Conservation (phyloP, 495 filamentous ascomycete genomes). For the Cenococcum geophilum region DNA sequence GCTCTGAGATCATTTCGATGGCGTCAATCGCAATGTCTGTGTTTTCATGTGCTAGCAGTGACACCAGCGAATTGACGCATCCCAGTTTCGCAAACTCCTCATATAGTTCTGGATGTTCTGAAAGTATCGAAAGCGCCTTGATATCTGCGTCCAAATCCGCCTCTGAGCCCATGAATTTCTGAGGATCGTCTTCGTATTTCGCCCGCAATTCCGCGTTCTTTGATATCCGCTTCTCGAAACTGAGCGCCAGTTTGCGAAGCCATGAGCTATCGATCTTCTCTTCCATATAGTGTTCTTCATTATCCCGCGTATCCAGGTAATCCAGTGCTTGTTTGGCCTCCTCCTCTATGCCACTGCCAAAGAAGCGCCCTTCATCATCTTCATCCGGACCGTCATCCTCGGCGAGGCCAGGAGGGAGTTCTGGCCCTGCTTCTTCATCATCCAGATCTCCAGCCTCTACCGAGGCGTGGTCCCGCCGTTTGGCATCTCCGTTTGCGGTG, state of each 20-base stretch:
- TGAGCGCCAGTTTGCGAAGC: slow-evolving; percentile 73
- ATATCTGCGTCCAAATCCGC: slow-evolving; percentile 88
- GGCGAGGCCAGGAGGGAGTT: slow-evolving; percentile 55
- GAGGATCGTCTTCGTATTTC: slow-evolving; percentile 76
- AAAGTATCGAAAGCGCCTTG: slow-evolving; percentile 79
- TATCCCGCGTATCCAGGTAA: slow-evolving; percentile 69
- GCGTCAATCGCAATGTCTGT: slow-evolving; percentile 92
- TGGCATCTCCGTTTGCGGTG: slow-evolving; percentile 53
- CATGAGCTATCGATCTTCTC: slow-evolving; percentile 81
- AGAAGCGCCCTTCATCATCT: slow-evolving; percentile 92
- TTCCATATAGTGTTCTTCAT: slow-evolving; percentile 48
- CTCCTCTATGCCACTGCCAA: slow-evolving; percentile 80
- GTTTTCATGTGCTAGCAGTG: slow-evolving; percentile 87
- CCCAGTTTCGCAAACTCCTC: slow-evolving; percentile 75
- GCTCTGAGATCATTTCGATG: slow-evolving; percentile 83
- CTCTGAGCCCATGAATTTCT: slow-evolving; percentile 81
- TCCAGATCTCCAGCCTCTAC: slow-evolving; percentile 57
- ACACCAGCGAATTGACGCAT: slow-evolving; percentile 66
- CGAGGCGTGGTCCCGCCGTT: slow-evolving; percentile 55
- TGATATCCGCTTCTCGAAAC: slow-evolving; percentile 84
- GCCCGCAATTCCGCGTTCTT: slow-evolving; percentile 91
- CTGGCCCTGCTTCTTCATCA: slow-evolving; percentile 58
- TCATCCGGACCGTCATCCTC: slow-evolving; percentile 58
- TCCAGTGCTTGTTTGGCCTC: slow-evolving; percentile 82
- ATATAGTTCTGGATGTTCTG: slow-evolving; percentile 82